Percentiles rank a stretch among this genome's conserved stretches.
These are phyloP conservation scores for Alternaria sp. DNA, from an alignment of 2,329 filamentous ascomycete species.

Conservation along the genomic window DNA sequence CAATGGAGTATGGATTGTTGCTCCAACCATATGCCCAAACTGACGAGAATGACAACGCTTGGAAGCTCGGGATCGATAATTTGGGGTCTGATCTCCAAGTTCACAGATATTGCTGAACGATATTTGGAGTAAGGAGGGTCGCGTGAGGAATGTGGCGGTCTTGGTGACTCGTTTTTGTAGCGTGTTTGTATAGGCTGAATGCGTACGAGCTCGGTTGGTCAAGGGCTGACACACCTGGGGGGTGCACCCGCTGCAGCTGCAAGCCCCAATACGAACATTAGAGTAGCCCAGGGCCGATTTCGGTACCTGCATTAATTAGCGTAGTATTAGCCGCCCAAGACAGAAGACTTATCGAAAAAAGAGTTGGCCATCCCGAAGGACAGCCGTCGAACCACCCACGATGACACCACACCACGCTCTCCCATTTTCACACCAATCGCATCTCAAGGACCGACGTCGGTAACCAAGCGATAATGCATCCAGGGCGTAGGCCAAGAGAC, in stretches of 20 bases:
- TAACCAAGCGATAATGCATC: conserved; percentile 7
- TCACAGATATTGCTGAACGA: not conserved
- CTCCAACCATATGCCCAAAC: not conserved
- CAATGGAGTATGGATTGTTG: not conserved
- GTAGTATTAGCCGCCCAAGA: conserved; percentile 25
- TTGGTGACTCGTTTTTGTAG: conserved; percentile 5
- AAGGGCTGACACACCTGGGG: conserved; percentile 3
- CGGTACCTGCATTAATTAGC: conserved; percentile 22
- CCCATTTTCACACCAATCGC: conserved; percentile 25
- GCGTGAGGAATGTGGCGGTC: not conserved
- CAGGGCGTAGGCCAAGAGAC: conserved; percentile 30
- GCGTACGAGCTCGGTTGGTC: conserved; percentile 13
- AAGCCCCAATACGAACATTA: conserved; percentile 10
- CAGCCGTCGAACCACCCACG: conserved; percentile 25
- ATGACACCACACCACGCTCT: conserved; percentile 20
- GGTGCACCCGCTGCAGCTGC: conserved; percentile 1
- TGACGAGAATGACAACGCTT: not conserved
- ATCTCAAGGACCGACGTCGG: conserved; percentile 7
- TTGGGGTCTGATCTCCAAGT: not conserved
- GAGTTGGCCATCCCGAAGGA: conserved; percentile 35
- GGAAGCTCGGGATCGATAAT: not conserved
- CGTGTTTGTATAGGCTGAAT: conserved; percentile 19
- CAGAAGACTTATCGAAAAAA: conserved; percentile 53
- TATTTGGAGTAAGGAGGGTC: not conserved
- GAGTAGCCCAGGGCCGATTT: not conserved